phyloP scores from a whole-genome alignment of 805 yeast species.

The Kluyveromyces wickerhamii region DNA sequence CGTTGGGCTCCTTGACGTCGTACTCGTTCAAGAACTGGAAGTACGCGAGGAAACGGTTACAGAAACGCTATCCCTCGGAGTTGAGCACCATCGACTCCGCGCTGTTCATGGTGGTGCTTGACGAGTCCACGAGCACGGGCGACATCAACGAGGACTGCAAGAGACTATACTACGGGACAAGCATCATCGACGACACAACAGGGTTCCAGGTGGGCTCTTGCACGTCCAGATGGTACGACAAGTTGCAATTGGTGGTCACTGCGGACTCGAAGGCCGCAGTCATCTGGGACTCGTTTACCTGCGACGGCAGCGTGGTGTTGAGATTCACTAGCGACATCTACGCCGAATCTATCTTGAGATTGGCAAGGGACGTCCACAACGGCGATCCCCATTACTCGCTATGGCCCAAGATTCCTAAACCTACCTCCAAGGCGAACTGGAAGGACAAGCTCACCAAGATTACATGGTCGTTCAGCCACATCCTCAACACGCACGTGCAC shows the following conservation, averaged over 20 bases:
- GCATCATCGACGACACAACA: slow-evolving; percentile 47
- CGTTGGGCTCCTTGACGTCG: slow-evolving; percentile 82
- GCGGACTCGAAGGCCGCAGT: slow-evolving; percentile 83
- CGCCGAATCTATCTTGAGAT: slow-evolving; percentile 78
- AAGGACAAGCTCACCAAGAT: slow-evolving; percentile 20
- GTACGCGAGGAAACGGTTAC: slow-evolving; percentile 48
- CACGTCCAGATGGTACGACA: slow-evolving; percentile 91
- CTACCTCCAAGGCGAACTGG: slow-evolving; percentile 7
- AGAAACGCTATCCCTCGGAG: slow-evolving; percentile 32
- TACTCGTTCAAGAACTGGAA: slow-evolving; percentile 85
- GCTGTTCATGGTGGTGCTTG: slow-evolving; percentile 71
- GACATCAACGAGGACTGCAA: slow-evolving; percentile 31
- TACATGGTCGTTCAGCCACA: slow-evolving; percentile 32
- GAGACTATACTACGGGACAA: slow-evolving; percentile 77
- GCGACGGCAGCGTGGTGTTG: slow-evolving; percentile 87
- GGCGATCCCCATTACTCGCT: slow-evolving; percentile 36
- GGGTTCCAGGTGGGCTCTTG: slow-evolving; percentile 91
- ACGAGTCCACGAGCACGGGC: slow-evolving; percentile 42
- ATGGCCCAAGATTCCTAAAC: slow-evolving; percentile 22
- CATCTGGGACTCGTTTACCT: slow-evolving; percentile 85
- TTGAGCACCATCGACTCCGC: slow-evolving; percentile 59
- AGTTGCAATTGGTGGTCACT: slow-evolving; percentile 76
- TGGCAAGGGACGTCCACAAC: slow-evolving; percentile 71
- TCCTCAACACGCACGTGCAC: slow-evolving; percentile 42
- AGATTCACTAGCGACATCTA: slow-evolving; percentile 84